Evolutionary conservation across 352 stramenopile genomes (phyloP).

Genomic region (Globisporangium abappressorium): DNA sequence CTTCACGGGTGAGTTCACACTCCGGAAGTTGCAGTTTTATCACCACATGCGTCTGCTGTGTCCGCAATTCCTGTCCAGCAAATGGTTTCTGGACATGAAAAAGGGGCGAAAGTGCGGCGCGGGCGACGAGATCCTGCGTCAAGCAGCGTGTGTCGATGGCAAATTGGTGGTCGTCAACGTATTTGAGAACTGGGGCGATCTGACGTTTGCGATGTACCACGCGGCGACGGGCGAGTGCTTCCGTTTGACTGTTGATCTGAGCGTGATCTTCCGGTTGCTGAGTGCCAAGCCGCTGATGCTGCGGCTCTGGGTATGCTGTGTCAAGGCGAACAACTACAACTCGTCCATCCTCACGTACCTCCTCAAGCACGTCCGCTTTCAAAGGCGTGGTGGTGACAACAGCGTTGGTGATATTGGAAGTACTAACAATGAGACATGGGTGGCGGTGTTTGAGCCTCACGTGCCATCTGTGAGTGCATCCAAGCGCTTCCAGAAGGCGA

Average conservation of each 20-base stretch:
- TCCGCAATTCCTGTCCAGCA: slow-evolving; percentile 50
- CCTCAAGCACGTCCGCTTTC: slow-evolving; percentile 39
- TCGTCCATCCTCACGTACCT: slow-evolving; percentile 42
- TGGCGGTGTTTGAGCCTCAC: slow-evolving; percentile 7
- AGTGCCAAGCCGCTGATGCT: slow-evolving; percentile 41
- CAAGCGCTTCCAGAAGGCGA: slow-evolving; percentile 27
- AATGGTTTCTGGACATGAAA: slow-evolving; percentile 59
- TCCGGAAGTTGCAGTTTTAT: slow-evolving; percentile 69
- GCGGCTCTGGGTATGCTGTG: slow-evolving; percentile 59
- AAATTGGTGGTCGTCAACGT: slow-evolving; percentile 51
- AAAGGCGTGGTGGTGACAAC: background rate
- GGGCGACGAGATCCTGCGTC: slow-evolving; percentile 69
- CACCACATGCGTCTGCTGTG: slow-evolving; percentile 51
- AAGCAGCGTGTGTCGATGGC: slow-evolving; percentile 42
- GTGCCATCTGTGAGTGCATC: background rate
- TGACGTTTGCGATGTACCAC: slow-evolving; percentile 58
- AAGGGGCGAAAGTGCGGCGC: slow-evolving; percentile 57
- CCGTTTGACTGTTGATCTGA: slow-evolving; percentile 31
- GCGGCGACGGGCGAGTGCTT: slow-evolving; percentile 29
- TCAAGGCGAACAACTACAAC: slow-evolving; percentile 69
- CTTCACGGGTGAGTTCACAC: slow-evolving; percentile 66
- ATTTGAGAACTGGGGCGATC: slow-evolving; percentile 80
- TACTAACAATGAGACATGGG: background rate
- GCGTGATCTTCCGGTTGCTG: slow-evolving; percentile 33
- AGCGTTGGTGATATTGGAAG: background rate